These are phyloP conservation scores for Epichloe hybrida DNA, from an alignment of 2,329 filamentous ascomycete genomes.

Conservation along the genomic window DNA sequence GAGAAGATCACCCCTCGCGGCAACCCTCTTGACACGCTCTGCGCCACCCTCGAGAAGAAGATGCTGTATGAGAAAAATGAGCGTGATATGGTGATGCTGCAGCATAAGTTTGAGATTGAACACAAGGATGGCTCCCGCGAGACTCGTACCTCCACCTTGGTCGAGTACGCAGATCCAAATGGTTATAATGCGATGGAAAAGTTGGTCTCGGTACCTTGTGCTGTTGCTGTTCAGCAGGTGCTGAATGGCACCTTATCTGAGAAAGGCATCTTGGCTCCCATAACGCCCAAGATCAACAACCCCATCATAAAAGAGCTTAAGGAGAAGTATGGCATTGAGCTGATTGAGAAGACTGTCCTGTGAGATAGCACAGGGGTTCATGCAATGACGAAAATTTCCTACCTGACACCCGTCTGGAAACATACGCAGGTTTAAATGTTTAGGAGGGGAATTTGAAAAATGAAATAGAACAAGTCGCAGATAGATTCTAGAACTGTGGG, in stretches of 20 bases:
- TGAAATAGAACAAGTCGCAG: too few relatives aligned
- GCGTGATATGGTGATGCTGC: slow-evolving; percentile 70
- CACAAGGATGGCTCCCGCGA: slow-evolving; percentile 59
- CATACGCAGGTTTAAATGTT: too few relatives aligned
- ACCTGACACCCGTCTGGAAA: too few relatives aligned
- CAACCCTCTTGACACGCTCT: slow-evolving; percentile 83
- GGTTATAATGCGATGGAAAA: slow-evolving; percentile 71
- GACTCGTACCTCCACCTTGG: slow-evolving; percentile 67
- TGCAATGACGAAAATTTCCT: too few relatives aligned
- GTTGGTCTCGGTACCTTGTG: slow-evolving; percentile 58
- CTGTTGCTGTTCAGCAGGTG: slow-evolving; percentile 59
- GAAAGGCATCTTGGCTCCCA: slow-evolving; percentile 65
- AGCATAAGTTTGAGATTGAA: slow-evolving; percentile 77
- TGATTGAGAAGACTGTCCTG: slow-evolving; percentile 52
- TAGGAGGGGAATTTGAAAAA: too few relatives aligned
- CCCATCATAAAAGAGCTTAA: slow-evolving; percentile 67
- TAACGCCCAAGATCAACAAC: slow-evolving; percentile 56
- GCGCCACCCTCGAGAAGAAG: slow-evolving; percentile 78
- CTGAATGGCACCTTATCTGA: slow-evolving; percentile 60
- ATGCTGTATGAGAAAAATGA: slow-evolving; percentile 76
- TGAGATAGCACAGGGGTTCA: slow-evolving; percentile 8
- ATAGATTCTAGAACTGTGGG: too few relatives aligned
- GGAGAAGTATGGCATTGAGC: slow-evolving; percentile 61
- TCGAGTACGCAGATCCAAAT: slow-evolving; percentile 65
- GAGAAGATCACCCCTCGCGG: slow-evolving; percentile 51